Conservation (phyloP, 306 rosid species). For the Lathyrus aphaca region DNA sequence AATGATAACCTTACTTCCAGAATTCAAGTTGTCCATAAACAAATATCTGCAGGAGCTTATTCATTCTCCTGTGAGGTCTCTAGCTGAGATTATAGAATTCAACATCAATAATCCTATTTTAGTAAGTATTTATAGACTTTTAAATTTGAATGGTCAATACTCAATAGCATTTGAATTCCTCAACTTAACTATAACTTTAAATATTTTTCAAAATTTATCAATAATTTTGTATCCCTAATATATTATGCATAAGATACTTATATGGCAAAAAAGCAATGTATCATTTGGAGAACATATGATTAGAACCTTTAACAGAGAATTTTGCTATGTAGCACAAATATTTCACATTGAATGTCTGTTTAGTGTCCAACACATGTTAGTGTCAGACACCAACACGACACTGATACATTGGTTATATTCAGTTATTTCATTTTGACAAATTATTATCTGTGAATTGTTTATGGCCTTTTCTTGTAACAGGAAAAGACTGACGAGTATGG, state of each 20-base stretch:
- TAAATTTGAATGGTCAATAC: not conserved
- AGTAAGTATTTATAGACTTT: constrained; percentile 35
- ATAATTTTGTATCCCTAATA: not conserved
- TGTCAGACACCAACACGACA: not conserved
- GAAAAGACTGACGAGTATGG: constrained; percentile 58
- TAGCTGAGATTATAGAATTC: constrained; percentile 62
- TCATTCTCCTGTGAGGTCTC: constrained; percentile 55
- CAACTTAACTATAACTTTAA: not conserved
- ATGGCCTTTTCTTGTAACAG: constrained; percentile 33
- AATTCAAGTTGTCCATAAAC: constrained; percentile 57
- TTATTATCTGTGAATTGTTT: not conserved
- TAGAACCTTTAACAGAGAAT: not conserved
- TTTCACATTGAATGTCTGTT: not conserved
- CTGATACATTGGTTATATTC: not conserved
- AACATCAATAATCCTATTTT: constrained; percentile 49
- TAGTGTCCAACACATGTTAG: not conserved
- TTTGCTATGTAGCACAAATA: not conserved
- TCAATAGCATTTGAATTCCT: not conserved
- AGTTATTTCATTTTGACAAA: not conserved
- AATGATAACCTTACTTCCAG: constrained; percentile 35
- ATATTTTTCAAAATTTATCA: not conserved
- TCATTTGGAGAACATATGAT: not conserved
- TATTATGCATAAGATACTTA: not conserved
- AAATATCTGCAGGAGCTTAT: constrained; percentile 50
- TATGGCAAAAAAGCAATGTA: not conserved